Conservation (phyloP, 2,329 filamentous ascomycete species). For the Incumbomyces delicatus region DNA sequence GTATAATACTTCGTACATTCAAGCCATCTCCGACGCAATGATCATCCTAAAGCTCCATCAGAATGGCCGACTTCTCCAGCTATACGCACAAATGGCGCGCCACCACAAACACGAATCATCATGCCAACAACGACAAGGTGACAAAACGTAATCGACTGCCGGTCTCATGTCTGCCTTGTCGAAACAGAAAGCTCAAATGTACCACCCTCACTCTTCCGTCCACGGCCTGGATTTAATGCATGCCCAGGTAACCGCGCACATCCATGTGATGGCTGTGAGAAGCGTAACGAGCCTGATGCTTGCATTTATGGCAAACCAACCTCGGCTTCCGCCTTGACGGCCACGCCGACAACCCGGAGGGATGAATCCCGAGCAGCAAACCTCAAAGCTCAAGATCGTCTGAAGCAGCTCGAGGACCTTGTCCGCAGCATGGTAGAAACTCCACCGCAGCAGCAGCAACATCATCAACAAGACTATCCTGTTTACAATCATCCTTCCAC, state of each 20-base stretch:
- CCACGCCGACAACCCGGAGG: slow-evolving; percentile 56
- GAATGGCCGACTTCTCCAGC: slow-evolving; percentile 15
- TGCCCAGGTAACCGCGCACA: slow-evolving; percentile 21
- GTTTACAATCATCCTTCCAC: neutral
- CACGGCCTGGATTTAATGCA: too few relatives aligned
- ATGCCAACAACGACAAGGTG: slow-evolving; percentile 57
- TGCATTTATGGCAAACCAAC: slow-evolving; percentile 63
- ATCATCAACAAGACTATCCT: neutral
- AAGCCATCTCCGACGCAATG: too few relatives aligned
- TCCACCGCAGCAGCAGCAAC: neutral
- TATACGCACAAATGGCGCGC: slow-evolving; percentile 26
- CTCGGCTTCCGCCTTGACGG: slow-evolving; percentile 39
- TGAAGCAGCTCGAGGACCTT: slow-evolving; percentile 19
- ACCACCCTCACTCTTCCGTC: too few relatives aligned
- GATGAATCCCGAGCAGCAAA: slow-evolving; percentile 3
- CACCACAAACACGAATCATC: slow-evolving; percentile 67
- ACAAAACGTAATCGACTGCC: slow-evolving; percentile 86
- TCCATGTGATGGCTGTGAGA: slow-evolving; percentile 43
- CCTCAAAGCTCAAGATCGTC: slow-evolving; percentile 14
- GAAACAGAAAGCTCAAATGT: slow-evolving; percentile 35
- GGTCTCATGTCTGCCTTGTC: slow-evolving; percentile 45
- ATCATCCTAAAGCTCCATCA: neutral
- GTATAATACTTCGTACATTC: too few relatives aligned
- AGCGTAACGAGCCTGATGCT: slow-evolving; percentile 66
- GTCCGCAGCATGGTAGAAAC: slow-evolving; percentile 18